Conservation (phyloP, 2,329 filamentous ascomycete species). For the Sporothrix luriei region DNA sequence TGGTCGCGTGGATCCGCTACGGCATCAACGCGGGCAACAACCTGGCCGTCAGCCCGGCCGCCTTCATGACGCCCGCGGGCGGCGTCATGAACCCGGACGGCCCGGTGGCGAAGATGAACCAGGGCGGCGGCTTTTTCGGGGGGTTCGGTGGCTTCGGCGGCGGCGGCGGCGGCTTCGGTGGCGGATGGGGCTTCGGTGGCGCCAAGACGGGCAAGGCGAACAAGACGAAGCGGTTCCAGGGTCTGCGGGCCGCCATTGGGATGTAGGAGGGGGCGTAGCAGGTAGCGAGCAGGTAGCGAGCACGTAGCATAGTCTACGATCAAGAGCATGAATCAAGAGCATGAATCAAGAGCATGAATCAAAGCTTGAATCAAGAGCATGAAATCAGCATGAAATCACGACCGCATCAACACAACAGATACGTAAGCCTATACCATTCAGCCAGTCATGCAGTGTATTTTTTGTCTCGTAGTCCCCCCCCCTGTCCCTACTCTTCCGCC, state of each 20-base stretch:
- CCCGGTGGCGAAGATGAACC: constrained; percentile 30
- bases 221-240: constrained; percentile 15
- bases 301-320: too few species aligned
- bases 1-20: constrained; percentile 58
- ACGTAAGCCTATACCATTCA: too few species aligned
- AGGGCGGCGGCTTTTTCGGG: constrained; percentile 18
- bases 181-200: constrained; percentile 16
- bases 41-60: constrained; percentile 33
- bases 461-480: too few species aligned
- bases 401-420: too few species aligned
- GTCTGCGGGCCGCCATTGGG: neutral
- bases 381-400: too few species aligned
- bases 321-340: too few species aligned
- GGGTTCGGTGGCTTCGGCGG: constrained; percentile 29
- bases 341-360: too few species aligned
- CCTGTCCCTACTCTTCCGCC: constrained; percentile 33
- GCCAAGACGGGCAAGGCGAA: neutral
- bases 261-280: neutral
- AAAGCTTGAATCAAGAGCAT: too few species aligned
- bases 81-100: constrained; percentile 35
- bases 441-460: too few species aligned
- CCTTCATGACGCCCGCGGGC: constrained; percentile 33
- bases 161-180: constrained; percentile 22
- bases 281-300: too few species aligned
- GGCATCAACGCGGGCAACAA: constrained; percentile 47